Base-by-base conservation (phyloP, 306 rosid species). In the Oemleria cerasiformis region DNA sequence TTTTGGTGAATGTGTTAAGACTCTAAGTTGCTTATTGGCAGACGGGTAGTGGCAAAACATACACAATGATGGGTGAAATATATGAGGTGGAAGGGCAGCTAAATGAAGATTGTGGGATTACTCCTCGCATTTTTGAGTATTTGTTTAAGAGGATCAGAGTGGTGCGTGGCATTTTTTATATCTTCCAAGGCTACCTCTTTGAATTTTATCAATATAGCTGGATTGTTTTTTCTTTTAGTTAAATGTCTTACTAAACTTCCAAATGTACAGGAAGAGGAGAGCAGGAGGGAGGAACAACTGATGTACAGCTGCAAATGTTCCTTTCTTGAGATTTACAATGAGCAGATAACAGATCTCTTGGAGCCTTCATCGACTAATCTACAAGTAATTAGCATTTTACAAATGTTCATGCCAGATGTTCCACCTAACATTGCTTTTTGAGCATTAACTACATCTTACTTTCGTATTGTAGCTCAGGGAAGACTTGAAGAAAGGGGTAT, bases 31-130 rank as follows among this genome's bases (percentile, higher is more conserved):
- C 38, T 71, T 83, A 44, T 76, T 66, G 80, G 85, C 87, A 93
- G 98, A 94, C 98, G 3, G 98, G 98, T 36, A 91, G 98, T 68
- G 98, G 98, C 76, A 94, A 91, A 87, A 94, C 98, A 40, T 87
- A 94, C 74, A 91, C 98, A 56, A 91, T 94, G 98, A 94, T 91
- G 98, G 98, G 98, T 47, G 97, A 92, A 77, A 83, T 94, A 45
- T 73, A 83, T 61, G 92, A 84, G 81, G 73, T 77, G 69, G 91
- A 87, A 75, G 96, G 86, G 65, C 73, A 69, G 57, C 90, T 87
- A 74, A 80, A 78, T 19, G 87, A 82, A 53, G 91, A 91, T 53
- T 84, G 91, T 25, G 98, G 98, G 80, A 82, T 94, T 64, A 94
- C 98, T 75, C 90, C 92, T 6, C 92, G 98, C 75, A 92, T 91